Evolutionary conservation across 78 protist species (phyloP), one percentile per base, ranked within the genome.

Genomic region (Dictyostelium brefeldianum): DNA sequence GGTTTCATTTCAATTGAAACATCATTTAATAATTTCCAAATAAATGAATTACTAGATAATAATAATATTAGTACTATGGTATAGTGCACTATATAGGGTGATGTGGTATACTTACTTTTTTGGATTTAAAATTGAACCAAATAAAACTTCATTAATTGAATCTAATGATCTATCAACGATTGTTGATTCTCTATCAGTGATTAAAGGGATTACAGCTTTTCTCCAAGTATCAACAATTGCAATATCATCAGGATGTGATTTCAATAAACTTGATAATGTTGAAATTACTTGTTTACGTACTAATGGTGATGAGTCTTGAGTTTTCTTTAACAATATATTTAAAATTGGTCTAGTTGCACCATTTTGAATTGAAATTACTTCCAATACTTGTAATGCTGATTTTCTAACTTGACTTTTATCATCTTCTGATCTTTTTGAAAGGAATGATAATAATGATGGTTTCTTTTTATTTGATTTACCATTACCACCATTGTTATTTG

Each of bases 321-420:
- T 20, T 41, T 81, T 80, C 59, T 73, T 67, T 29, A 36, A 47
- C 8, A 85, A 48, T 10, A 85, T 85, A 20, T 57, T 25, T 48
- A 62, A 27, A 47, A 56, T 59, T n/a, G 70, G 57, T 65, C 59
- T 80, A 10, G 62, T 46, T 22, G 67, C 53, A 11, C 87, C 69
- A n/a, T 54, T 36, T 29, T 85, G 92, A 6, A 56, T 17, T 25
- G 67, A 54, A 6, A 80, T 18, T 5, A 90, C 89, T 17, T 90
- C 96, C 12, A 92, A 43, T 17, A 80, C 96, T 83, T 92, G 96
- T 15, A 92, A 10, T 12, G 96, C 96, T 22, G 96, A 92, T 54
- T 92, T 92, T 83, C 96, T 78, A 43, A 92, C 96, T 11, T 47
- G 53, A 25, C 78, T 51, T 50, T 92, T 92, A 62, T 92, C 96